phyloP scores from a whole-genome alignment of 1,284 basidiomycete genomes.

The Tilletia indica region DNA sequence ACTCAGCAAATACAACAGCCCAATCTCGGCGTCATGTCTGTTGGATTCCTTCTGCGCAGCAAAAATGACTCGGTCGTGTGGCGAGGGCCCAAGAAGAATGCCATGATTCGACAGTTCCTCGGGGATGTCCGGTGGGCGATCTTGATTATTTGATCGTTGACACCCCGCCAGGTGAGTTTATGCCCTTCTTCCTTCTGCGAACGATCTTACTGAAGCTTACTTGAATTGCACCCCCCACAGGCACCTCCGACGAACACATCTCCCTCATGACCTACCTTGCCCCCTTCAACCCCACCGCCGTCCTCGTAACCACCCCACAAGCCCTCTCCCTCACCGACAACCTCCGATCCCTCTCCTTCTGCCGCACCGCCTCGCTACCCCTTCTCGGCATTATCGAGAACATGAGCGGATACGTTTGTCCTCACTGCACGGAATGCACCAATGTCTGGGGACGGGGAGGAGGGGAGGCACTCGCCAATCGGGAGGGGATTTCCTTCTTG shows the following conservation, averaged over 20 bases:
- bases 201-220: too few relatives aligned
- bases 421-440: slow-evolving; percentile 76
- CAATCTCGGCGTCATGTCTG: slow-evolving; percentile 85
- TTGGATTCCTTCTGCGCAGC: slow-evolving; percentile 87
- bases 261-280: slow-evolving; percentile 89
- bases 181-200: not conserved
- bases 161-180: slow-evolving; percentile 82
- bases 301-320: slow-evolving; percentile 96
- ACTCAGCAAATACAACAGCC: slow-evolving; percentile 21
- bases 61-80: slow-evolving; percentile 92
- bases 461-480: slow-evolving; percentile 70
- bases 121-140: slow-evolving; percentile 92
- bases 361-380: slow-evolving; percentile 77
- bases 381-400: slow-evolving; percentile 96
- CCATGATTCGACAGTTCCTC: slow-evolving; percentile 97
- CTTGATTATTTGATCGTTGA: slow-evolving; percentile 95
- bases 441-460: slow-evolving; percentile 94
- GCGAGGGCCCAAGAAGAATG: slow-evolving; percentile 99
- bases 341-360: slow-evolving; percentile 93
- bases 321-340: slow-evolving; percentile 92
- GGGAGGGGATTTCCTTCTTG: slow-evolving; percentile 74
- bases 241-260: slow-evolving; percentile 94
- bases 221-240: too few relatives aligned
- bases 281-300: slow-evolving; percentile 65
- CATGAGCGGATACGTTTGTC: slow-evolving; percentile 98